Base-by-base conservation (phyloP, 306 rosid genomes). In the Sesbania bispinosa region DNA sequence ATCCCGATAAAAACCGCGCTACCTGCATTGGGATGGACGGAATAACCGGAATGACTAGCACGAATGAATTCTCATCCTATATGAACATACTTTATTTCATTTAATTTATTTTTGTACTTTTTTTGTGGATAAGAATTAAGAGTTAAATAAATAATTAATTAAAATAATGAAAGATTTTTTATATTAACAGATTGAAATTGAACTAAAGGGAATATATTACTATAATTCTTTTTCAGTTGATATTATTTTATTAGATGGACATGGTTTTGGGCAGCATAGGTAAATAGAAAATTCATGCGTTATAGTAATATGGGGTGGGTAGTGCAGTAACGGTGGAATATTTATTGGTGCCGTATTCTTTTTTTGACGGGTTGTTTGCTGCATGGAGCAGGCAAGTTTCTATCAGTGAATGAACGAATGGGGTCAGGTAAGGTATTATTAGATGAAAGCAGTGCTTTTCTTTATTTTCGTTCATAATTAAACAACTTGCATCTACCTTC, bases 391-490 rank as follows among this genome's bases (percentile, higher is more conserved):
- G 50, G 71, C 63, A 58, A 24, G 18, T 0, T 32, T 42, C 24
- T 6, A 30, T 69, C 2, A 3, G 10, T 53, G 42, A 39, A 26
- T 16, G 51, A 18, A 20, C 57, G 35, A 43, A 57, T 47, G 48
- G 20, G 33, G 32, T 52, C 59, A 73, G 68, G 66, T 66, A 73
- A 59, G 27, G 51, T 47, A 35, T 32, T 47, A 45, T 42, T 42
- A 14, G 3, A 32, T 51, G 41, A 30, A 71, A 26, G 30, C 5
- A 29, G 33, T n/a, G 26, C 55, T 24, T 53, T 67, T 68, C 57
- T 43, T 52, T 29, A 2, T 59, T 59, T 66, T 24, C 2, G 7
- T 58, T 13, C 45, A 30, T 27, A 7, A 11, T 20, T 42, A 47
- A 24, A 14, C 50, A 62, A 19, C 11, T 52, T 42, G 73, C 79